Evolutionary conservation across 139 green algal species (phyloP), one percentile per base, ranked within the genome.

Genomic region (Zygnema cylindricum): DNA sequence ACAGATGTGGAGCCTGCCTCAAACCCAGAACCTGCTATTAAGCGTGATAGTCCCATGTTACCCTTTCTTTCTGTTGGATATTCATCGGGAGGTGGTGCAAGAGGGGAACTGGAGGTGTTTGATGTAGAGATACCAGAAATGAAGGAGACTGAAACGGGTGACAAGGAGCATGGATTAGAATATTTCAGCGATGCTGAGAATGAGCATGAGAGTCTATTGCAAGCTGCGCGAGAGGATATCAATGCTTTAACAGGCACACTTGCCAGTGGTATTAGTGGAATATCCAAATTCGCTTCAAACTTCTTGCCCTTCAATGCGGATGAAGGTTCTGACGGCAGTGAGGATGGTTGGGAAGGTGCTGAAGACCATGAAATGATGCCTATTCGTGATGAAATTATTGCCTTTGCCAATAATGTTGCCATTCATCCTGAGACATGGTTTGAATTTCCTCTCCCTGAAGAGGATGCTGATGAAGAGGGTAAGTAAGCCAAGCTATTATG

Each of bases 391-490:
- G 86, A 91, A 11, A 69, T 91, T 22, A 77, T 91, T 41, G 16
- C 84, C 7, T 92, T 92, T 43, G 88, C 88, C 7, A 36, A 36
- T 23, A 86, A 82, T 40, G 69, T 92, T 38, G 69, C 82, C 25
- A 3, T 41, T 57, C 88, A 92, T n/a, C 88, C 88, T 43, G 82
- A 92, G 88, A 92, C 88, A 76, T 92, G 88, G 88, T 38, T 92
- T 25, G 82, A 90, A 40, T 92, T 92, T 81, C 88, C 88, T 1
- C 75, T 92, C 3, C 39, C 86, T 0, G 49, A 55, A 22, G 81
- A 89, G 35, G 87, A 79, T 32, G 83, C 78, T 43, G 55, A 82
- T 22, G 33, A 23, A 23, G 63, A 86, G 40, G 81, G 81, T 86
- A 79, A 54, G 71, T 16, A 79, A 3, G 71, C 57, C 30, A 35